Conservation (phyloP, 1,139 yeast genomes). For the Candida gigantensis region DNA sequence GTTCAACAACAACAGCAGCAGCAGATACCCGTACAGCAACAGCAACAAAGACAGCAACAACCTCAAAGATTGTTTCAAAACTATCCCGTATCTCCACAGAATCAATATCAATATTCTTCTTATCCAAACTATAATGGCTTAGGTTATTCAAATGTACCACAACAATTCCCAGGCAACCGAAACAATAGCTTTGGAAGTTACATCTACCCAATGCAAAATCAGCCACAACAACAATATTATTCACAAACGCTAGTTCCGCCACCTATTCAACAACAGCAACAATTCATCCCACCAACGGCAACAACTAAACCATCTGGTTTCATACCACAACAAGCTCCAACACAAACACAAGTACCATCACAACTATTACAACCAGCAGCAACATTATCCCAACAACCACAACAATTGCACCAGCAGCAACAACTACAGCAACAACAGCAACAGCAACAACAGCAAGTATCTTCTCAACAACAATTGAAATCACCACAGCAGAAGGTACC, state of each 20-base stretch:
- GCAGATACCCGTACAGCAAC: neutral
- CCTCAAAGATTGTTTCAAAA: slow-evolving; percentile 13
- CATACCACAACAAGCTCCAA: neutral
- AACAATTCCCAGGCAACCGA: slow-evolving; percentile 11
- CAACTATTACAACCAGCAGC: slow-evolving; percentile 4
- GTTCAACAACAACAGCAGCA: slow-evolving; percentile 4
- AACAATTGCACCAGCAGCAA: slow-evolving; percentile 1
- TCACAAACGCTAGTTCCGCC: slow-evolving; percentile 10
- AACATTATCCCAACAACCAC: neutral
- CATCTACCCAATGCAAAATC: slow-evolving; percentile 13
- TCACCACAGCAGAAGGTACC: slow-evolving; percentile 8
- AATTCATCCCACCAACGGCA: slow-evolving; percentile 9
- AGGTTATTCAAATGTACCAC: slow-evolving; percentile 10
- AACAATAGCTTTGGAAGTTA: slow-evolving; percentile 14
- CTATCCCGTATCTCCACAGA: slow-evolving; percentile 13
- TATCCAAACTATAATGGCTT: slow-evolving; percentile 12
- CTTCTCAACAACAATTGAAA: neutral
- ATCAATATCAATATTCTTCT: slow-evolving; percentile 14
- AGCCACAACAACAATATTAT: slow-evolving; percentile 8
- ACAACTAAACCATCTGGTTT: slow-evolving; percentile 1
- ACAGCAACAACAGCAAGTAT: slow-evolving; percentile 1
- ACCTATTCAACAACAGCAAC: slow-evolving; percentile 11
- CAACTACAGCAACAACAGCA: slow-evolving; percentile 3
- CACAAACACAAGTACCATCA: slow-evolving; percentile 1
- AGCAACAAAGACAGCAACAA: slow-evolving; percentile 6